Percentiles rank a stretch among this genome's conserved stretches.
Conservation (phyloP, 23 red algal genomes). For the Porphyridium purpureum region DNA sequence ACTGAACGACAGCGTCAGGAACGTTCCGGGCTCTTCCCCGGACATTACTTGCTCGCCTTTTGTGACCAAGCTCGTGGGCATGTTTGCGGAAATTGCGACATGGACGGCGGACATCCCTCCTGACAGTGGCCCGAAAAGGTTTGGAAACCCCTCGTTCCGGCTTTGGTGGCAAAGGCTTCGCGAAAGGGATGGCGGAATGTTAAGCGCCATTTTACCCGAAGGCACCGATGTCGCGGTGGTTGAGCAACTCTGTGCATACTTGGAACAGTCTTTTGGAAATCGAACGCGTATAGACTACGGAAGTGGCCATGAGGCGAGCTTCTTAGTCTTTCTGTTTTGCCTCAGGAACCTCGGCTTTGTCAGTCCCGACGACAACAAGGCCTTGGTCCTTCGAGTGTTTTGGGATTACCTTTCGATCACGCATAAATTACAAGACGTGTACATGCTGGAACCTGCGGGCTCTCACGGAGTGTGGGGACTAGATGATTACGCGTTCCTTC, state of each 20-base stretch:
- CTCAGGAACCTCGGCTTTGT: conserved; percentile 5
- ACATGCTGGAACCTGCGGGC: conserved; percentile 89
- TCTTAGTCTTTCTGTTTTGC: conserved; percentile 53
- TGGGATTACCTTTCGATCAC: conserved; percentile 53
- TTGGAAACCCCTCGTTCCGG: conserved; percentile 81
- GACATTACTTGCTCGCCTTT: conserved; percentile 3
- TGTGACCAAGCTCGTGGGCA: conserved; percentile 8
- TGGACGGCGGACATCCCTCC: conserved; percentile 15
- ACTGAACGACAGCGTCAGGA: conserved; percentile 31
- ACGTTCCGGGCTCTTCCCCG: conserved; percentile 21
- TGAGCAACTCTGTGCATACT: conserved; percentile 45
- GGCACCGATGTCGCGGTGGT: conserved; percentile 6
- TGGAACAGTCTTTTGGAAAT: conserved; percentile 67
- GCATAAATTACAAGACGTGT: conserved; percentile 49
- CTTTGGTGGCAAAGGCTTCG: conserved; percentile 32
- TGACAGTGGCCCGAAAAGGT: conserved; percentile 19
- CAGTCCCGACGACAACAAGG: conserved; percentile 8
- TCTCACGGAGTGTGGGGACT: conserved; percentile 97
- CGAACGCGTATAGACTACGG: conserved; percentile 84
- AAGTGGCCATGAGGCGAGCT: conserved; percentile 89
- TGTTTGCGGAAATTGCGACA: conserved; percentile 11
- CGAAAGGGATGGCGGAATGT: conserved; percentile 3
- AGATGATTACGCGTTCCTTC: conserved; percentile 91
- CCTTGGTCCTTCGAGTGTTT: conserved; percentile 61
- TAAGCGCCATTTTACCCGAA: conserved; percentile 7